Percentiles rank a stretch among this genome's conserved stretches.
Conservation (phyloP, 2,329 filamentous ascomycete genomes). For the Rhynchosporium secalis region DNA sequence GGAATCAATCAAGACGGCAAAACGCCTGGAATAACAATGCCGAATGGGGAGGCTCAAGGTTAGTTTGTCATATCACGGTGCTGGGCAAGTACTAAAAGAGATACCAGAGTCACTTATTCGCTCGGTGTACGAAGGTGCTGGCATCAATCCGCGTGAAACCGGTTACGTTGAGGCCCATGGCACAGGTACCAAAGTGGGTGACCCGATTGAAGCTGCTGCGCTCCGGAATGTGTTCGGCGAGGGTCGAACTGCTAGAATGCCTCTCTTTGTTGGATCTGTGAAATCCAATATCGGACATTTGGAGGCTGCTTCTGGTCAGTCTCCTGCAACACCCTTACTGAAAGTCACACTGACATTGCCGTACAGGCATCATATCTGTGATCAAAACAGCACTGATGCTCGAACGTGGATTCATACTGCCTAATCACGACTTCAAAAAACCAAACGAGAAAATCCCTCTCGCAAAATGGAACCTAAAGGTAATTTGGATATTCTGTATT, state of each 20-base stretch:
- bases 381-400: slow-evolving; percentile 38
- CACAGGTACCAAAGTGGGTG: slow-evolving; percentile 35
- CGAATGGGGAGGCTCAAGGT: slow-evolving; percentile 47
- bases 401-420: slow-evolving; percentile 36
- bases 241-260: slow-evolving; percentile 30
- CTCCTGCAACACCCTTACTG: not conserved
- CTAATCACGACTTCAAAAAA: slow-evolving; percentile 40
- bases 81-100: slow-evolving; percentile 11
- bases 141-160: slow-evolving; percentile 28
- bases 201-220: slow-evolving; percentile 36
- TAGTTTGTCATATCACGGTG: not conserved
- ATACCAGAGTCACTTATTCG: slow-evolving; percentile 33
- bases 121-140: slow-evolving; percentile 25
- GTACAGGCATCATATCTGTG: slow-evolving; percentile 31
- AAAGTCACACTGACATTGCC: slow-evolving; percentile 2
- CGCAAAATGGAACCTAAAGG: slow-evolving; percentile 43
- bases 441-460: slow-evolving; percentile 44
- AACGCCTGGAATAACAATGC: slow-evolving; percentile 48
- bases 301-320: slow-evolving; percentile 38
- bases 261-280: slow-evolving; percentile 34
- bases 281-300: slow-evolving; percentile 41
- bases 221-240: slow-evolving; percentile 34
- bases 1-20: slow-evolving; percentile 49
- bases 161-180: slow-evolving; percentile 36
- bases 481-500: slow-evolving; percentile 17